A percentile compares a stretch with the other conserved stretches of the same genome.
Conservation (phyloP, 2,329 filamentous ascomycete genomes). For the Beauveria caledonica region DNA sequence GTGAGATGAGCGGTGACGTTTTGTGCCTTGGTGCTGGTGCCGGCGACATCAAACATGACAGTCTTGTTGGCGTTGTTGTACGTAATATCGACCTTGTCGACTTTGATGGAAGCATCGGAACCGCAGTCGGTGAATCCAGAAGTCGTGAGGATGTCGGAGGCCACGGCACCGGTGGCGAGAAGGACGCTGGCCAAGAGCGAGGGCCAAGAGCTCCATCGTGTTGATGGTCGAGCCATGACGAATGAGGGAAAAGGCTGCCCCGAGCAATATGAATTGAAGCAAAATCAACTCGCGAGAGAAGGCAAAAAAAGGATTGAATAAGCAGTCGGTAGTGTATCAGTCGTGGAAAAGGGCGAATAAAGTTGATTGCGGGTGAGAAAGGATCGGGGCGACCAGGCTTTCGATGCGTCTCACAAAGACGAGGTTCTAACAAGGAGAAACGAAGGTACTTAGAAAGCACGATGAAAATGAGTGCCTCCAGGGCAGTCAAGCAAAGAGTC, state of each 20-base stretch:
- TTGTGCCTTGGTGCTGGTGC: slow-evolving; percentile 62
- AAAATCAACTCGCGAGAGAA: too few relatives aligned
- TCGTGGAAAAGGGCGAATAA: slow-evolving; percentile 4
- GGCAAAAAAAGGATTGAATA: background rate
- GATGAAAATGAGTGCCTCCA: background rate
- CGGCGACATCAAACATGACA: slow-evolving; percentile 73
- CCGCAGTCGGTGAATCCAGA: slow-evolving; percentile 70
- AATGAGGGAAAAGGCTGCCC: background rate
- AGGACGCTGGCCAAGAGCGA: slow-evolving; percentile 27
- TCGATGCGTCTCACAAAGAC: background rate
- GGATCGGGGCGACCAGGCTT: slow-evolving; percentile 12
- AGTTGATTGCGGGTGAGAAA: background rate
- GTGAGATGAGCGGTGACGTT: slow-evolving; percentile 72
- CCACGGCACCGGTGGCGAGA: slow-evolving; percentile 44
- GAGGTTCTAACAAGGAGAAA: background rate
- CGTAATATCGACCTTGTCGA: slow-evolving; percentile 66
- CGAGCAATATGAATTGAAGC: too few relatives aligned
- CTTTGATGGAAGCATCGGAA: slow-evolving; percentile 46
- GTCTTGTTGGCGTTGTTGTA: slow-evolving; percentile 69
- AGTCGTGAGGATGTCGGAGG: slow-evolving; percentile 67
- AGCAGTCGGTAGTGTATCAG: background rate
- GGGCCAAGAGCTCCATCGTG: slow-evolving; percentile 23
- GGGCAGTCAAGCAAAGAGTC: slow-evolving; percentile 9
- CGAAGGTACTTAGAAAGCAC: slow-evolving; percentile 15
- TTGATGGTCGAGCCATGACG: slow-evolving; percentile 25